phyloP scores from a whole-genome alignment of 1,284 basidiomycete genomes.

The Apiotrichum veenhuisii region DNA sequence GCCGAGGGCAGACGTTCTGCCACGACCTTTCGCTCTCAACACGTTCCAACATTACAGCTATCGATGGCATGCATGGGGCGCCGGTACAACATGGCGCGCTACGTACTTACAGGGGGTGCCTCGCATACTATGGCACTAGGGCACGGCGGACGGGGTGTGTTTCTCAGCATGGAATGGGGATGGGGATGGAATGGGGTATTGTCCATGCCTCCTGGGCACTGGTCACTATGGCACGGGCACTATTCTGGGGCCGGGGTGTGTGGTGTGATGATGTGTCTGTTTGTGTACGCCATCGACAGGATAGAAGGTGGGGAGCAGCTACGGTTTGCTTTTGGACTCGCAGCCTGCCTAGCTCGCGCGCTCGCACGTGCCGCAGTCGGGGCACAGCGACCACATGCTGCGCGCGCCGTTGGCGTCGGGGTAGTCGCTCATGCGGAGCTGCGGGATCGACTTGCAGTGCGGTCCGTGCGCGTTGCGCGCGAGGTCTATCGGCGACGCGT shows the following conservation, averaged over 20 bases:
- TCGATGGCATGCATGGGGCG: not conserved
- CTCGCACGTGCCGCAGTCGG: slow-evolving; percentile 44
- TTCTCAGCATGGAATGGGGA: not conserved
- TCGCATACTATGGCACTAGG: not conserved
- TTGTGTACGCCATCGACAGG: too few relatives aligned
- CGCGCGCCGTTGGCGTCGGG: slow-evolving; percentile 42
- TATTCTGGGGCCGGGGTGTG: too few relatives aligned
- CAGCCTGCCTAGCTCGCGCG: slow-evolving; percentile 15
- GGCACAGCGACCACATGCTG: slow-evolving; percentile 45
- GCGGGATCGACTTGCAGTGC: slow-evolving; percentile 45
- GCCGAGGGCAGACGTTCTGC: too few relatives aligned
- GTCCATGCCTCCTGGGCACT: slow-evolving; percentile 5
- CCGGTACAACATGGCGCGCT: slow-evolving; percentile 1
- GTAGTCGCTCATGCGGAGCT: slow-evolving; percentile 42
- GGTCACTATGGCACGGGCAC: not conserved
- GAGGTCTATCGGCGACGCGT: slow-evolving; percentile 34
- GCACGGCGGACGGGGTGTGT: not conserved
- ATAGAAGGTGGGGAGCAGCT: not conserved
- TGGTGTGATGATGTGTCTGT: not conserved
- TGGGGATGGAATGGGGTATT: not conserved
- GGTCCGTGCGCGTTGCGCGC: slow-evolving; percentile 44
- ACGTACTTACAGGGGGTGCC: slow-evolving; percentile 2
- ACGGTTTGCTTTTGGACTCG: not conserved
- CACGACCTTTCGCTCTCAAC: too few relatives aligned
- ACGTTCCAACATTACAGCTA: not conserved